Percentiles rank a stretch among this genome's conserved stretches.
These are phyloP conservation scores for Tetrapisispora nanseiensis DNA, from an alignment of 805 yeast genomes.

Conservation along the genomic window DNA sequence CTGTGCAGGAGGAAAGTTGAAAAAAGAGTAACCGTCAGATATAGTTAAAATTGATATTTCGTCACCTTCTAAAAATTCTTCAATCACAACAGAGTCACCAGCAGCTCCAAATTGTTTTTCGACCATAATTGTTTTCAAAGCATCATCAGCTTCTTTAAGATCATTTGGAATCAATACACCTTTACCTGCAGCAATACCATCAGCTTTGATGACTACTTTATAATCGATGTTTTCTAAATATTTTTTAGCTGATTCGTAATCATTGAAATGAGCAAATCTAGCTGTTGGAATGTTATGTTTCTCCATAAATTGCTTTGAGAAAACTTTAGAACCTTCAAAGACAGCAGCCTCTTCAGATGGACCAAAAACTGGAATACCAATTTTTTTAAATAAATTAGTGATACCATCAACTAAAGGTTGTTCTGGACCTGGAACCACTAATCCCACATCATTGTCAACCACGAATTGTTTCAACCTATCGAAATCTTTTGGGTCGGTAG, in stretches of 20 bases:
- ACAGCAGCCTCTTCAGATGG: conserved; percentile 85
- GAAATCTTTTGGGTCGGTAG: conserved; percentile 59
- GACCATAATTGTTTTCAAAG: conserved; percentile 82
- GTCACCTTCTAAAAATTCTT: conserved; percentile 93
- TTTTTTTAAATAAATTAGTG: conserved; percentile 55
- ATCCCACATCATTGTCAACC: conserved; percentile 45
- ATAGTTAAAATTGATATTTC: conserved; percentile 88
- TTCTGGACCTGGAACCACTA: conserved; percentile 98
- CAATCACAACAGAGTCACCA: conserved; percentile 90
- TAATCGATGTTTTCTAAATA: conserved; percentile 58
- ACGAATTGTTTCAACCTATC: conserved; percentile 67
- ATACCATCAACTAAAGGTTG: conserved; percentile 96
- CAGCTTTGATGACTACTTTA: conserved; percentile 87
- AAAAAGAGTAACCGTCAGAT: conserved; percentile 85
- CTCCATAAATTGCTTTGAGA: conserved; percentile 88
- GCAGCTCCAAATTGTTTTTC: conserved; percentile 84
- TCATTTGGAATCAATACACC: conserved; percentile 90
- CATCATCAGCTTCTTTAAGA: conserved; percentile 75
- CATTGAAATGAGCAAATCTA: conserved; percentile 69
- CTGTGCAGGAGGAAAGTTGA: conserved; percentile 93
- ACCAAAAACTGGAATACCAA: conserved; percentile 94
- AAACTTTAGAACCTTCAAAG: conserved; percentile 96
- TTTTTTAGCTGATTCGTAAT: conserved; percentile 62
- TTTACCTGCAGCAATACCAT: conserved; percentile 97
- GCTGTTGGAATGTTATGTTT: conserved; percentile 93